Percentiles rank a stretch among this genome's conserved stretches.
Conservation (phyloP, 805 yeast species). For the Yarrowia porcina region DNA sequence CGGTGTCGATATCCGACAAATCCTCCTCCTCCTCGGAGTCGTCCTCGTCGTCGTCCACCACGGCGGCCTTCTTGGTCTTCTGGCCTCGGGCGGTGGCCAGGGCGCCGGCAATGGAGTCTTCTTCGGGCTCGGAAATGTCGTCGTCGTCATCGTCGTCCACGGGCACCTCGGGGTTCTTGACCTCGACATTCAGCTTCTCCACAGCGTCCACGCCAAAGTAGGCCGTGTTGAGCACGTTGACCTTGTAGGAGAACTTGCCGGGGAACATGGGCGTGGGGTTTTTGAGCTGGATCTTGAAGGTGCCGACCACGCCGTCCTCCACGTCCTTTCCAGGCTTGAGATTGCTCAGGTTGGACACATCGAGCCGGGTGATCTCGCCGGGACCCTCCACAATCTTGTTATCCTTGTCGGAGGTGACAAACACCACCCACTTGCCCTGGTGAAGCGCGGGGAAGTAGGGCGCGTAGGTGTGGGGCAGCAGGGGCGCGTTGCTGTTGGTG, state of each 20-base stretch:
- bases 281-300: conserved; percentile 70
- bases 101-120: conserved; percentile 72
- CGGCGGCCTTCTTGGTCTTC: conserved; percentile 44
- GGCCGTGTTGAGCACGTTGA: conserved; percentile 65
- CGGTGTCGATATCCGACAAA: conserved; percentile 56
- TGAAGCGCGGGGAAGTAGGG: conserved; percentile 70
- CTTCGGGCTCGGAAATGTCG: conserved; percentile 69
- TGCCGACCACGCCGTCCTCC: conserved; percentile 52
- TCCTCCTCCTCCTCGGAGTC: conserved; percentile 46
- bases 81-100: conserved; percentile 67
- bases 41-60: conserved; percentile 40
- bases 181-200: conserved; percentile 67
- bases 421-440: conserved; percentile 59
- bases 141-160: conserved; percentile 38
- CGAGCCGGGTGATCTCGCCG: conserved; percentile 49
- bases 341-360: conserved; percentile 53
- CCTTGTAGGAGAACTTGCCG: conserved; percentile 66
- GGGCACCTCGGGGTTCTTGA: conserved; percentile 50
- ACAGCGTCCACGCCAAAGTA: conserved; percentile 82
- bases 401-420: conserved; percentile 71
- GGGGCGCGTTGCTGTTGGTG: conserved; percentile 65
- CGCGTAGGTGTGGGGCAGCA: conserved; percentile 59
- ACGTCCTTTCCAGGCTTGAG: conserved; percentile 47
- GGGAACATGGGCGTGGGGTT: conserved; percentile 72
- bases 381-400: conserved; percentile 74